Conservation (phyloP, 306 rosid species). For the Luffa acutangula region DNA sequence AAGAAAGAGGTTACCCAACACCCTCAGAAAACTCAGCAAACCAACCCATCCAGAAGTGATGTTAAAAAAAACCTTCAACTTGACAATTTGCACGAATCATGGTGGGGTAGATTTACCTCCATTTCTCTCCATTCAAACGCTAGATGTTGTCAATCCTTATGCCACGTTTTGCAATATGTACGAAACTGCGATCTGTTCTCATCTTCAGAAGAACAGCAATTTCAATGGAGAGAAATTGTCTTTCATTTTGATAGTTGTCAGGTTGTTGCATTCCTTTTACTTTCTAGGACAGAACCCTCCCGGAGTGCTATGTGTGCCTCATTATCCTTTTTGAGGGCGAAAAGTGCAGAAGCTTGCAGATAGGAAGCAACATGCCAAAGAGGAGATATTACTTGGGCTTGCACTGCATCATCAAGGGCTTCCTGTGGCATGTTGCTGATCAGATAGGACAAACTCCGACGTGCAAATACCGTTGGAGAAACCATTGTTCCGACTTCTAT, state of each 20-base stretch:
- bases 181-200: not conserved
- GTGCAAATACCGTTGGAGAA: slow-evolving; percentile 85
- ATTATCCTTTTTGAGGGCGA: slow-evolving; percentile 37
- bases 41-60: slow-evolving; percentile 26
- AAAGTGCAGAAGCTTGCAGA: slow-evolving; percentile 65
- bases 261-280: slow-evolving; percentile 36
- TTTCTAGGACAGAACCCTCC: slow-evolving; percentile 67
- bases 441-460: slow-evolving; percentile 77
- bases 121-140: not conserved
- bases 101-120: slow-evolving; percentile 1
- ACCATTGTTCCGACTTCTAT: slow-evolving; percentile 78
- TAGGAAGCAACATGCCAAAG: slow-evolving; percentile 77
- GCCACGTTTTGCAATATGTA: slow-evolving; percentile 20
- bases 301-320: slow-evolving; percentile 76
- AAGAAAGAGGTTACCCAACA: slow-evolving; percentile 10
- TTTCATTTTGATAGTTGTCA: slow-evolving; percentile 13
- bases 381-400: slow-evolving; percentile 71
- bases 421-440: slow-evolving; percentile 62
- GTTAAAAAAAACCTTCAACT: slow-evolving; percentile 53
- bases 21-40: slow-evolving; percentile 26
- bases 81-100: slow-evolving; percentile 34
- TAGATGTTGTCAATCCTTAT: slow-evolving; percentile 16
- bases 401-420: slow-evolving; percentile 73
- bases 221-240: slow-evolving; percentile 9
- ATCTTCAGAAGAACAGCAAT: not conserved